Percentiles rank a stretch among this genome's conserved stretches.
These are phyloP conservation scores for Stenocarpella maydis DNA, from an alignment of 2,329 filamentous ascomycete genomes.

Conservation along the genomic window DNA sequence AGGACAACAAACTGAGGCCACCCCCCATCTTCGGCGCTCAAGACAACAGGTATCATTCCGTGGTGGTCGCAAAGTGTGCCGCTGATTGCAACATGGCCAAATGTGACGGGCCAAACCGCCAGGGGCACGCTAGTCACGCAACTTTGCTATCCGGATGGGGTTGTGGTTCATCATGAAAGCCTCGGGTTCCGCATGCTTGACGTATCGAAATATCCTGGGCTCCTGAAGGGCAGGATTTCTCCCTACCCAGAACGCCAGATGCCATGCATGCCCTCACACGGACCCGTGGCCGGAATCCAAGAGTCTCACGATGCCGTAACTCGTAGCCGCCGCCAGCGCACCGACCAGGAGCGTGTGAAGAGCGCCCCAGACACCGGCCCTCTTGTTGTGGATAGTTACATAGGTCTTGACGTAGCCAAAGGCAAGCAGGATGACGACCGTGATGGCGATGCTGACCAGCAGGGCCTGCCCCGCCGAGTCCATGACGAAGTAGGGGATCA, in stretches of 20 bases:
- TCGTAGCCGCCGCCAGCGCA: slow-evolving; percentile 70
- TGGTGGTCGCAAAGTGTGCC: too few relatives aligned
- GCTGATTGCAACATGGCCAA: too few relatives aligned
- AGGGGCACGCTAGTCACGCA: too few relatives aligned
- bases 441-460: slow-evolving; percentile 66
- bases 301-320: slow-evolving; percentile 68
- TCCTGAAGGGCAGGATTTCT: background rate
- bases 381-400: slow-evolving; percentile 58
- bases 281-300: slow-evolving; percentile 51
- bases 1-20: too few relatives aligned
- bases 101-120: too few relatives aligned
- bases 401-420: slow-evolving; percentile 74
- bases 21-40: too few relatives aligned
- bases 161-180: too few relatives aligned
- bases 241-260: slow-evolving; percentile 2
- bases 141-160: too few relatives aligned
- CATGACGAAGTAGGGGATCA: slow-evolving; percentile 74
- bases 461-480: slow-evolving; percentile 57
- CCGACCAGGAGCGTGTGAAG: slow-evolving; percentile 72
- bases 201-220: background rate
- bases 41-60: too few relatives aligned
- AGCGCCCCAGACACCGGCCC: slow-evolving; percentile 65
- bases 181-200: background rate
- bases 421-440: slow-evolving; percentile 65
- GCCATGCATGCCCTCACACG: slow-evolving; percentile 1